These are phyloP conservation scores for Elymus sibiricus DNA, from an alignment of 176 grass and related monocot genomes.

Conservation along the genomic window DNA sequence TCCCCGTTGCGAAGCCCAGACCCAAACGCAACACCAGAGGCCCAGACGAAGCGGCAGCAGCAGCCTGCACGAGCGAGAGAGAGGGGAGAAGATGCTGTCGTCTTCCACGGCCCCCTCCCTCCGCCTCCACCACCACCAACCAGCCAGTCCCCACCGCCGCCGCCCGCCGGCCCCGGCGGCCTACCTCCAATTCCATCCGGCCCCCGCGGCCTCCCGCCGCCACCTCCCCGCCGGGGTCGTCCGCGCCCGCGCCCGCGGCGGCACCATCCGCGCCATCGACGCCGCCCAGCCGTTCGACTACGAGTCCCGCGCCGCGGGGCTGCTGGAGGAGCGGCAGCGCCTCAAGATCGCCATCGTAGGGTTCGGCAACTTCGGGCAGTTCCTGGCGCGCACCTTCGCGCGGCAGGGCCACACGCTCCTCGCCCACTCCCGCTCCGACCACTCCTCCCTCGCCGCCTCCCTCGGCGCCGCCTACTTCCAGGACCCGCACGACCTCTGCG, in stretches of 20 bases:
- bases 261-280: slow-evolving; percentile 38
- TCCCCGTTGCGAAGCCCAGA: not conserved
- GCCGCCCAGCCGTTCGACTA: slow-evolving; percentile 66
- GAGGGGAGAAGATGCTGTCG: slow-evolving; percentile 29
- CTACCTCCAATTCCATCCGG: slow-evolving; percentile 3
- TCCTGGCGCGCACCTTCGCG: slow-evolving; percentile 58
- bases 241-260: not conserved
- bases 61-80: too few species aligned
- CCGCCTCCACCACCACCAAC: slow-evolving; percentile 30
- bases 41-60: not conserved
- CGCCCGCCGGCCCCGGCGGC: not conserved
- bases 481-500: slow-evolving; percentile 84
- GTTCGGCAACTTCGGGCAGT: slow-evolving; percentile 88
- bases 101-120: slow-evolving; percentile 37
- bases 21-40: not conserved
- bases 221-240: not conserved
- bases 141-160: slow-evolving; percentile 9
- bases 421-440: slow-evolving; percentile 74
- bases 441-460: slow-evolving; percentile 53
- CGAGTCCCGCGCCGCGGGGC: slow-evolving; percentile 51
- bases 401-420: slow-evolving; percentile 75
- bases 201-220: not conserved
- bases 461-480: slow-evolving; percentile 54
- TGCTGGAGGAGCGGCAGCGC: slow-evolving; percentile 44
- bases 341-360: slow-evolving; percentile 96